Percentiles rank a stretch among this genome's conserved stretches.
Evolutionary conservation across 2,329 filamentous ascomycete species (phyloP).

Genomic region (Neofusicoccum umdonicola): DNA sequence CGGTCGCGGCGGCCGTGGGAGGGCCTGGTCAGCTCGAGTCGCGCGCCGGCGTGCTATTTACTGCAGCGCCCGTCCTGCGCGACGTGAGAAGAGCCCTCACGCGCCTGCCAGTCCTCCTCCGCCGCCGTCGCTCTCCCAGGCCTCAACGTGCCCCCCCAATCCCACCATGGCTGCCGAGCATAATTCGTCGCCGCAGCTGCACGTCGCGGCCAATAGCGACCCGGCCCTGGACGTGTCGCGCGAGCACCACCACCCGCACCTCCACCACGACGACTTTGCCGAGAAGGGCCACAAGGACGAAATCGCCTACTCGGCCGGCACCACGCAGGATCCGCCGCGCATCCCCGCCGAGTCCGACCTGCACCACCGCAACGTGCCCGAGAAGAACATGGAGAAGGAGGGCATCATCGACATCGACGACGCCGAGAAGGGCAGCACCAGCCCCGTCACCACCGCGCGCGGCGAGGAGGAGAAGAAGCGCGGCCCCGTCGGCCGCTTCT

Average conservation of each 20-base stretch:
- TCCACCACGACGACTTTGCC: conserved; percentile 36
- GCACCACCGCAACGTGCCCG: conserved; percentile 41
- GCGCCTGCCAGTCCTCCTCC: not conserved
- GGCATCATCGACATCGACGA: conserved; percentile 30
- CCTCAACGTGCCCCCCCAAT: not conserved
- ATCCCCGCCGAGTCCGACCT: conserved; percentile 27
- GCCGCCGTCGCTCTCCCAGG: not conserved
- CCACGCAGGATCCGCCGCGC: conserved; percentile 32
- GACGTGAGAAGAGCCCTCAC: not conserved
- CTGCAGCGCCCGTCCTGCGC: not conserved
- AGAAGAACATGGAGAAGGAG: conserved; percentile 34
- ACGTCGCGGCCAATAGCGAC: conserved; percentile 34
- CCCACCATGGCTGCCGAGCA: conserved; percentile 22
- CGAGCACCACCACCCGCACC: conserved; percentile 39
- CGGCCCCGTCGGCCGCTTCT: conserved; percentile 39
- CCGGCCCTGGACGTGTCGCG: conserved; percentile 36
- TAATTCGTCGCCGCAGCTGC: conserved; percentile 34
- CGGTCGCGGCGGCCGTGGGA: not conserved
- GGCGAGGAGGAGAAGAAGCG: conserved; percentile 28
- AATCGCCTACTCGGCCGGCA: conserved; percentile 34
- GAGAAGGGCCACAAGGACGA: conserved; percentile 27
- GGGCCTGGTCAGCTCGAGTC: conserved; percentile 2
- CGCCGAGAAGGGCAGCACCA: conserved; percentile 44
- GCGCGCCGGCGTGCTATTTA: conserved; percentile 8
- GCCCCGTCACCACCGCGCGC: conserved; percentile 28